A percentile compares a stretch with the other conserved stretches of the same genome.
phyloP scores from a whole-genome alignment of 768 basidiomycete genomes.

The Podaxis carcinomalis region DNA sequence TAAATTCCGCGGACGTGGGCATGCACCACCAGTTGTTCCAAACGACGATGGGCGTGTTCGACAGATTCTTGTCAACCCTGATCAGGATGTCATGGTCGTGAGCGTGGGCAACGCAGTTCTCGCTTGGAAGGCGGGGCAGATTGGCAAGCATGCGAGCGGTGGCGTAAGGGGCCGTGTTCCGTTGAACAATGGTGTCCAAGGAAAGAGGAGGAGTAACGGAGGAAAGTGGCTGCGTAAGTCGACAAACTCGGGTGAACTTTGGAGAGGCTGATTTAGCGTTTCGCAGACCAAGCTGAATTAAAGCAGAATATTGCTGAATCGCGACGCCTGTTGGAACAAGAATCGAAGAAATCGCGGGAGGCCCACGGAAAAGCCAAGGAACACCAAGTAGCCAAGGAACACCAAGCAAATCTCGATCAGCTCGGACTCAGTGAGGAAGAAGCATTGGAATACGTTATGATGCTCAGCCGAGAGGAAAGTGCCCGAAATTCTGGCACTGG shows the following conservation, averaged over 20 bases:
- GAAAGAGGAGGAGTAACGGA: slow-evolving; percentile 28
- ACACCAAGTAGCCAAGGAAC: slow-evolving; percentile 56
- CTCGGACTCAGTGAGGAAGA: slow-evolving; percentile 73
- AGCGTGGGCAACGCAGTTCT: slow-evolving; percentile 58
- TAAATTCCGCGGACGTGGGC: slow-evolving; percentile 23
- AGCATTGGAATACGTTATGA: slow-evolving; percentile 75
- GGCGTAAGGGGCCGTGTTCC: slow-evolving; percentile 30
- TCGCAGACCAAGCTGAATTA: slow-evolving; percentile 60
- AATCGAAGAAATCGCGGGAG: slow-evolving; percentile 33
- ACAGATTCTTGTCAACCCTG: slow-evolving; percentile 52
- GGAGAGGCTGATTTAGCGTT: slow-evolving; percentile 7
- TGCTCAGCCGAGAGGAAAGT: slow-evolving; percentile 82
- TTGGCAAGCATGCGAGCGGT: slow-evolving; percentile 23
- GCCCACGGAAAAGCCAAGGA: slow-evolving; percentile 48
- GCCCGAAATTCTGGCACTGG: slow-evolving; percentile 17
- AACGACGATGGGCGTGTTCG: slow-evolving; percentile 40
- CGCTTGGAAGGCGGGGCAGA: slow-evolving; percentile 62
- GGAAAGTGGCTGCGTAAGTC: slow-evolving; percentile 46
- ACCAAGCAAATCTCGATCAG: slow-evolving; percentile 48
- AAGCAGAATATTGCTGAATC: slow-evolving; percentile 61
- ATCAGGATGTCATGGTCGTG: slow-evolving; percentile 52
- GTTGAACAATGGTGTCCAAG: slow-evolving; percentile 19
- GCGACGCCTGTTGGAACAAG: slow-evolving; percentile 44
- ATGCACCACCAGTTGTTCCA: slow-evolving; percentile 17
- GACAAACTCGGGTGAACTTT: background rate